Percentiles rank a stretch among this genome's conserved stretches.
Conservation (phyloP, 345 rosid genomes). For the Ailanthus altissimus region DNA sequence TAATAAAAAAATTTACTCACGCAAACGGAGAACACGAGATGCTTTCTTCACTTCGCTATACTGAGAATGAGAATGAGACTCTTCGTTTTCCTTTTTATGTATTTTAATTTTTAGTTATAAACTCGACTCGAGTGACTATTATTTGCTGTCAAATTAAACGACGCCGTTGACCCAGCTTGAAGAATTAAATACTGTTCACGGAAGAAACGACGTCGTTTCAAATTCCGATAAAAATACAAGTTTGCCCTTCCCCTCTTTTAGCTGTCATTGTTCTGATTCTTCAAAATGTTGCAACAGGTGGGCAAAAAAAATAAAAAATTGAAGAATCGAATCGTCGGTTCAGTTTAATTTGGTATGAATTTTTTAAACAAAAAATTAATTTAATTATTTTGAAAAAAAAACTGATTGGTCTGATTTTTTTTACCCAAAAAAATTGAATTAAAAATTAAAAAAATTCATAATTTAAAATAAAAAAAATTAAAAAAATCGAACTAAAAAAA, state of each 20-base stretch:
- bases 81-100: not conserved
- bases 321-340: too few relatives aligned
- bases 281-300: not conserved
- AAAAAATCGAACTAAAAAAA: too few relatives aligned
- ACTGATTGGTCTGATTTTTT: too few relatives aligned
- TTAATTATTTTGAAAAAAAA: too few relatives aligned
- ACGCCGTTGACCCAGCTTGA: not conserved
- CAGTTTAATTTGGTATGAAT: too few relatives aligned
- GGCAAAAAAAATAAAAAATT: too few relatives aligned
- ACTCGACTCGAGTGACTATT: too few relatives aligned
- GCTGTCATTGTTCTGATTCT: not conserved
- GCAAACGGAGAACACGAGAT: conserved; percentile 22
- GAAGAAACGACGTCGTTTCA: not conserved
- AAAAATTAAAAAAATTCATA: too few relatives aligned
- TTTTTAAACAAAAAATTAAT: too few relatives aligned
- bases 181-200: not conserved
- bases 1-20: conserved; percentile 14
- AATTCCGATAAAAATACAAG: not conserved
- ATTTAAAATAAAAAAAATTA: too few relatives aligned
- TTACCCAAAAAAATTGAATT: too few relatives aligned
- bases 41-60: conserved; percentile 3
- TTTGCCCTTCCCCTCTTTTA: not conserved
- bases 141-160: not conserved
- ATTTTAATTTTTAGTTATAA: not conserved
- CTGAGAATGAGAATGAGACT: not conserved